Evolutionary conservation across 2,329 filamentous ascomycete species (phyloP), one percentile per base, ranked within the genome.

Genomic region (Aspergillus texensis): DNA sequence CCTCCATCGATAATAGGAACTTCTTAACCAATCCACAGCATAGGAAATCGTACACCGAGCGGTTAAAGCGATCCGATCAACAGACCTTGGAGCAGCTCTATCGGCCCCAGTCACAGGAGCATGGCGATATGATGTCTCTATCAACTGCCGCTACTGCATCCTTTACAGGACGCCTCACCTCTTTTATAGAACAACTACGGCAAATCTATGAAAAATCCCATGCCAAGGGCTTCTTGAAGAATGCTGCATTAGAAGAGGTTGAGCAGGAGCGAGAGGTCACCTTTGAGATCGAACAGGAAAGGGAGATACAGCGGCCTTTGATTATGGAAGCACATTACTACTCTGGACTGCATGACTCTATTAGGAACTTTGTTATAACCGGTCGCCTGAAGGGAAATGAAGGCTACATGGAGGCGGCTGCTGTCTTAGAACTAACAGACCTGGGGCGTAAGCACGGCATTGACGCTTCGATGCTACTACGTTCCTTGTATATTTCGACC

Each of bases 21-120:
- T 84, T 81, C 19, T 67, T 86, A 0, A 62, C 65, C 0, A 71
- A 82, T 2, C 16, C 59, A 0, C 19, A 69, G 0, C 74, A 83
- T 0, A 78, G 79, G 0, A 62, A 72, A 0, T 68, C 67, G 1
- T 87, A 83, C 63, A 71, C 88, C 0, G 61, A 72, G 0, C 71
- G 77, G 0, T 70, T 89, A 3, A 78, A 78, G 14, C 82, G 86
- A 43, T 77, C 79, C 0, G 89, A 91, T 65, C 79, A 83, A 0
- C 85, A 88, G 57, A 85, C 84, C 0, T 71, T 91, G 0, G 80
- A 85, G 41, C 77, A 88, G 28, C 78, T 91, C 3, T 91, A 91
- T 62, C 82, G 80, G 41, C 74, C 74, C n/a, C 65, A 3, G 67
- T 65, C 34, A 11, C 12, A 32, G 6, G 28, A 43, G 45, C 16